Percentiles rank a stretch among this genome's conserved stretches.
Evolutionary conservation across 176 grass and related monocot species (phyloP).

Genomic region (Cymbopogon citratus): DNA sequence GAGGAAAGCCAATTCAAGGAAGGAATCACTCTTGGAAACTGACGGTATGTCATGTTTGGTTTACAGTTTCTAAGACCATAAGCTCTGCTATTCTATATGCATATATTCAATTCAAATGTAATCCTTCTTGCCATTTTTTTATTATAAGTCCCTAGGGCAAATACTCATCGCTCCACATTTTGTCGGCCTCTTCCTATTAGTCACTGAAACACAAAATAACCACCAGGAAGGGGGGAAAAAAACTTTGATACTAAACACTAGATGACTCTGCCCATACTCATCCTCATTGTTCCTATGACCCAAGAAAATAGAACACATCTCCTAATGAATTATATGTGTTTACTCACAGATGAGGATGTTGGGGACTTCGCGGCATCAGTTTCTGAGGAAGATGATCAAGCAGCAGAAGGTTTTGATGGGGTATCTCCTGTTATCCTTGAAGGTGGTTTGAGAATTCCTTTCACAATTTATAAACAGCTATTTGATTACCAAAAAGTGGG

Average conservation of each 20-base stretch:
- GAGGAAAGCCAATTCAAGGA: constrained; percentile 44
- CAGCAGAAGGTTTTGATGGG: constrained; percentile 30
- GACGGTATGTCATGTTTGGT: constrained; percentile 20
- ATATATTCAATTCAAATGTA: neutral
- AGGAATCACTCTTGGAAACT: constrained; percentile 29
- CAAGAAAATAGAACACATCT: neutral
- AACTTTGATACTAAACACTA: neutral
- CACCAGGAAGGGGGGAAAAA: neutral
- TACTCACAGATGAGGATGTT: constrained; percentile 47
- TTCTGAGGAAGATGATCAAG: constrained; percentile 55
- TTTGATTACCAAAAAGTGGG: constrained; percentile 99
- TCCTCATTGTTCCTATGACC: neutral
- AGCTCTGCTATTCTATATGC: neutral
- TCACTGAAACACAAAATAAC: neutral
- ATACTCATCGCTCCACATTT: neutral
- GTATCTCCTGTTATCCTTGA: constrained; percentile 56
- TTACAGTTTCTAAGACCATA: neutral
- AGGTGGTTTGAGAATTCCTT: constrained; percentile 82
- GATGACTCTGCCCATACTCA: neutral
- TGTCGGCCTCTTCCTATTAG: neutral
- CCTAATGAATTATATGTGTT: neutral
- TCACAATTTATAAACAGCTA: constrained; percentile 50
- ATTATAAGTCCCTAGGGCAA: neutral
- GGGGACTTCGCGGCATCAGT: constrained; percentile 24
- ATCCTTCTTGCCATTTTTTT: constrained; percentile 9